Base-by-base conservation (phyloP, 768 basidiomycete species). In the Russula compacta region DNA sequence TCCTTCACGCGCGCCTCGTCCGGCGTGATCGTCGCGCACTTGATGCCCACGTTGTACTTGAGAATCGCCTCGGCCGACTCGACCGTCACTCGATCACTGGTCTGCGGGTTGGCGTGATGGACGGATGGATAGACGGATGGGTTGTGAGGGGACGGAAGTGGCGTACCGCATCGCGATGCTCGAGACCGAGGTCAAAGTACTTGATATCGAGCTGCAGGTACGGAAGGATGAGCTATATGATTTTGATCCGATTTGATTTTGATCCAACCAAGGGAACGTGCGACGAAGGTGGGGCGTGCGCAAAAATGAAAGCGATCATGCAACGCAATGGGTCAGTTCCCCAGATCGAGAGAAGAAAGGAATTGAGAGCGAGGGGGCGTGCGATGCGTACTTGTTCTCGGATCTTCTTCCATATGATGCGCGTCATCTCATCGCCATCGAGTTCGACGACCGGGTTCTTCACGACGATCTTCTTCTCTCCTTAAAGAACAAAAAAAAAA, bases 341-440 rank as follows among this genome's bases (percentile, higher is more conserved):
- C n/a, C 6, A 36, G 6, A 38, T 46, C 17, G 35, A 38, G 17
- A n/a, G 36, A 29, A 29, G 3, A 29, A 29, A 29, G 24, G 24
- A 29, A 29, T 29, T 29, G 24, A 29, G 24, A 29, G 24, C 24
- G 24, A 29, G 24, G 2, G 7, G 44, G 19, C 14, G 47, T 10
- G n/a, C 21, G n/a, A 29, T 53, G 74, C 82, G 62, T 59, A 92
- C 93, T 83, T 97, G 92, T 69, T 97, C 89, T 60, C 91, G 80
- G 70, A 95, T 94, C 80, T 93, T 93, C 83, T 93, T 94, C 93
- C 92, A 98, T 72, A 98, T 99, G 70, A 99, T 97, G 67, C 95
- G 81, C 38, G 95, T 99, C 95, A 98, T 98, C 77, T 99, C 95
- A 75, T 97, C 95, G 50, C 94, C 94, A 72, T 98, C 94, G 55